Conservation (phyloP, 1,139 yeast genomes). For the Saccharomyces hybrid region DNA sequence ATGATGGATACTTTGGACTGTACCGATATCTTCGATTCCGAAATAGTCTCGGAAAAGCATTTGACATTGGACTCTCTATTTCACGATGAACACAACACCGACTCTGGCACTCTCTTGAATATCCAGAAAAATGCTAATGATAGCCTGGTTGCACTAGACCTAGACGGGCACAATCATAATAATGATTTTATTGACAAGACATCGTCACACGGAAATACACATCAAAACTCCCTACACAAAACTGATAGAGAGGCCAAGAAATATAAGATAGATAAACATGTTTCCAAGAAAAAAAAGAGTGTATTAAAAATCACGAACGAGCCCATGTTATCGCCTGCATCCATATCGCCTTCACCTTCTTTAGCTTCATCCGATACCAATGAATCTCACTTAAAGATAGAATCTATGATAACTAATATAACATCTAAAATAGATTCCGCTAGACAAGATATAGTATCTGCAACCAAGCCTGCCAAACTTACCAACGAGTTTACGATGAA, state of each 20-base stretch:
- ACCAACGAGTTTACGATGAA: constrained; percentile 19
- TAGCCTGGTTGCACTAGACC: neutral
- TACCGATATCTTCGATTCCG: constrained; percentile 11
- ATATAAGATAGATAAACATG: neutral
- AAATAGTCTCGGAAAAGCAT: constrained; percentile 13
- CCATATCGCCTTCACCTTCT: constrained; percentile 17
- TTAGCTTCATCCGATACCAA: constrained; percentile 2
- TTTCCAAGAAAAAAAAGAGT: neutral
- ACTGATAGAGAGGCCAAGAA: neutral
- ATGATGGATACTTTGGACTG: constrained; percentile 9
- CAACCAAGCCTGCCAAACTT: constrained; percentile 7
- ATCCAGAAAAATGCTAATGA: neutral
- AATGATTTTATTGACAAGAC: neutral
- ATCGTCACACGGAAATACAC: neutral
- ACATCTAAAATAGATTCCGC: constrained; percentile 3
- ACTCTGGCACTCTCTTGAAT: neutral
- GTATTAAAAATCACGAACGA: constrained; percentile 4
- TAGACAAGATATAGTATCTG: constrained; percentile 3
- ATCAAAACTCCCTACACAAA: neutral
- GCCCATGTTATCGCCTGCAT: constrained; percentile 15
- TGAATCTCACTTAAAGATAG: constrained; percentile 4
- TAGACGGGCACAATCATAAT: neutral
- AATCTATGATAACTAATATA: constrained; percentile 2
- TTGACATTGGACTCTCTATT: constrained; percentile 24
- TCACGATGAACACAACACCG: constrained; percentile 12